Conservation (phyloP, 768 basidiomycete genomes). For the Boletus barrowsii region DNA sequence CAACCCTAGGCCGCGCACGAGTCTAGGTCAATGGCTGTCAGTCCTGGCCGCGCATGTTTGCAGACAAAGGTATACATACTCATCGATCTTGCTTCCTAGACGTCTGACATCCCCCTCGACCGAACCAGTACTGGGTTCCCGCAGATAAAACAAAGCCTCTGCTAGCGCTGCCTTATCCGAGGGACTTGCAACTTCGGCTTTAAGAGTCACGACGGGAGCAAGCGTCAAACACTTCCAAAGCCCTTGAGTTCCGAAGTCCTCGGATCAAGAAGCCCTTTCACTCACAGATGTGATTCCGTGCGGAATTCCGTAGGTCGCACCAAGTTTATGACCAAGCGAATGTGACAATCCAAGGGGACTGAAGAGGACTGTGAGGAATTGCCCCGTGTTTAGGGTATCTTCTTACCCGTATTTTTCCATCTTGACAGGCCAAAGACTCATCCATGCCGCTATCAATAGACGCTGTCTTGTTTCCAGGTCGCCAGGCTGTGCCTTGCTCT, state of each 20-base stretch:
- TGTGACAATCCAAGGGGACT: conserved; percentile 76
- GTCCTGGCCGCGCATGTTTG: not conserved
- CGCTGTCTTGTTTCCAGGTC: conserved; percentile 61
- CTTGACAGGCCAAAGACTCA: conserved; percentile 71
- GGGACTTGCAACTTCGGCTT: conserved; percentile 54
- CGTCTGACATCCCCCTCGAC: conserved; percentile 58
- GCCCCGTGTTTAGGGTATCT: not conserved
- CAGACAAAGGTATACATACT: conserved; percentile 37
- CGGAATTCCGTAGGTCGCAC: conserved; percentile 70
- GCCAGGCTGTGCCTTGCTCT: conserved; percentile 55
- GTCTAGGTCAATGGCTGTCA: conserved; percentile 36
- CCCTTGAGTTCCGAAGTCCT: not conserved
- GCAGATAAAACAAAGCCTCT: conserved; percentile 54
- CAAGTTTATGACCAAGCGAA: conserved; percentile 68
- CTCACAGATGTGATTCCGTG: conserved; percentile 83
- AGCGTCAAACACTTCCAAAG: conserved; percentile 64
- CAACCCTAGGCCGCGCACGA: conserved; percentile 59
- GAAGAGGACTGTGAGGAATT: not conserved
- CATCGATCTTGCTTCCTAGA: conserved; percentile 51
- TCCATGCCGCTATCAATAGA: conserved; percentile 74
- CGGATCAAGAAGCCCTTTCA: not conserved
- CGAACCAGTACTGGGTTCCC: conserved; percentile 58
- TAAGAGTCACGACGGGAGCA: conserved; percentile 56
- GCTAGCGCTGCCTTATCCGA: conserved; percentile 63
- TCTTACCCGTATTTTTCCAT: conserved; percentile 52